Base-by-base conservation (phyloP, 2,329 filamentous ascomycete genomes). In the Cladophialophora immunda region DNA sequence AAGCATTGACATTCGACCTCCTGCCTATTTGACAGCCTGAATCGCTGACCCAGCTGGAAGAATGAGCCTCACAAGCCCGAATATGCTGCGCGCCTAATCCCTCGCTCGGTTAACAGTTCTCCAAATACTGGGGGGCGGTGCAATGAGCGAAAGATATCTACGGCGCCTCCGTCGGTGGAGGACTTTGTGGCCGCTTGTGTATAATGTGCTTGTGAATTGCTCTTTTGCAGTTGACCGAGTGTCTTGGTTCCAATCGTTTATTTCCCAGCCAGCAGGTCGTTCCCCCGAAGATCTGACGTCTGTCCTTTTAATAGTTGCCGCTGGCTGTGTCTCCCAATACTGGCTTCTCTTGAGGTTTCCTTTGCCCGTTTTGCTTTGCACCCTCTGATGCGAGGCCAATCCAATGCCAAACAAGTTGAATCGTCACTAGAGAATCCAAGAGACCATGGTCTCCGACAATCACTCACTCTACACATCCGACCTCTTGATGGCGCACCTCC, bases 401-500 rank as follows among this genome's bases (percentile, higher is more conserved):
- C 9, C 27, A 13, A 54, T 61, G 58, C 41, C 11, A 27, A 15
- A 52, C 4, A 22, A n/a, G 29, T 9, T 19, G 29, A 36, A 22
- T 22, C 36, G 25, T 22, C 30, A 17, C 19, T 61, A 34, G 30
- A 45, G 15, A 13, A 61, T 36, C 13, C 19, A n/a, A 61, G 19
- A 36, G 58, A 30, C 5, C 19, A 61, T 53, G 47, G 47, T 41
- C 32, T 53, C 32, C 27, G 47, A 41, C 9, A 53, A 55, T 41
- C 36, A 53, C 41, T 59, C 62, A n/a, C n/a, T 53, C 32, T 53
- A 30, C 45, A 52, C 45, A 34, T 29, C 34, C 25, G 55, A 55
- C 47, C 45, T 54, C 25, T 17, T 47, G 17, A 66, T 68, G 66
- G 63, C 63, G 25, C 58, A 61, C 27, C n/a, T 60, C 32, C 63